Percentiles rank a stretch among this genome's conserved stretches.
Conservation (phyloP, 192 early-diverging fungal genomes). For the Dissophora globulifera region DNA sequence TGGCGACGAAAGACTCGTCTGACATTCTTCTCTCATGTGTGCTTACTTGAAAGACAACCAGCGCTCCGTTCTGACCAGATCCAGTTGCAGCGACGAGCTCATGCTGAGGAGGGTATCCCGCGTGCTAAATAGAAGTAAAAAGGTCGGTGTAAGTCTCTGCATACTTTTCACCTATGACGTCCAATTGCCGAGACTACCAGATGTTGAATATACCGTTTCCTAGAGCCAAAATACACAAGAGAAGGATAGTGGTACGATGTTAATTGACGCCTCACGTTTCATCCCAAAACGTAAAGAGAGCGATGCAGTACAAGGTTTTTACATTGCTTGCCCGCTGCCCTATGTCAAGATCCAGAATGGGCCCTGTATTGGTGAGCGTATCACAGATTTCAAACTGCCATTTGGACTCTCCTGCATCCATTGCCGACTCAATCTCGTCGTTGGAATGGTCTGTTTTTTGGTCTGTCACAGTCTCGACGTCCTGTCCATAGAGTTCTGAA, state of each 20-base stretch:
- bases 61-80: conserved; percentile 59
- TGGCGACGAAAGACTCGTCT: no score
- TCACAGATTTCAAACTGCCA: conserved; percentile 81
- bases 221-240: no score
- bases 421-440: conserved; percentile 34
- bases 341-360: conserved; percentile 78
- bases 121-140: conserved; percentile 18
- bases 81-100: conserved; percentile 67
- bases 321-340: conserved; percentile 67
- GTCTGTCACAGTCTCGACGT: conserved; percentile 18
- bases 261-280: no score
- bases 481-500: conserved; percentile 51
- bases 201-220: conserved; percentile 22
- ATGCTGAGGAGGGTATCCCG: conserved; percentile 46
- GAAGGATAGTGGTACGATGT: not conserved
- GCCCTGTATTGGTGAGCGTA: conserved; percentile 79
- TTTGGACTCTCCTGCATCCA: conserved; percentile 42
- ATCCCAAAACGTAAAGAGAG: not conserved
- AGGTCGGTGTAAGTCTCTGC: no score
- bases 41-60: conserved; percentile 65
- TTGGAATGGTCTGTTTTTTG: conserved; percentile 38
- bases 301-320: not conserved
- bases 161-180: no score
- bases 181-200: no score
- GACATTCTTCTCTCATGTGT: not conserved